Percentiles rank a stretch among this genome's conserved stretches.
These are phyloP conservation scores for Linderina pennispora DNA, from an alignment of 192 early-diverging fungal genomes.

Conservation along the genomic window DNA sequence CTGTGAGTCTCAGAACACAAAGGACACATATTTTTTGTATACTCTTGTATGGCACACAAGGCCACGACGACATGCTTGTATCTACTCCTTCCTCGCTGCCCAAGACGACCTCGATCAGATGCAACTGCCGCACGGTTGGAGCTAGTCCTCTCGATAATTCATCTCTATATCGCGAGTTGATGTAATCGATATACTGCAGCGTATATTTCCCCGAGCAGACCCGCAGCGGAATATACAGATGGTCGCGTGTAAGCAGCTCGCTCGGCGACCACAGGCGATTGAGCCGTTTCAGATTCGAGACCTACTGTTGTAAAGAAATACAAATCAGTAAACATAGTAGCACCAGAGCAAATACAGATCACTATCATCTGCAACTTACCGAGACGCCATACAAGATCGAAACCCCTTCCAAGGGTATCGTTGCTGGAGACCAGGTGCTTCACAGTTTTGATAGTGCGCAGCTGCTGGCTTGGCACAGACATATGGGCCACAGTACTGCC, in stretches of 20 bases:
- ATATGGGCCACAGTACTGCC: too few relatives aligned
- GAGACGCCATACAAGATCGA: conserved; percentile 31
- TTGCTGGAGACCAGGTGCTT: conserved; percentile 9
- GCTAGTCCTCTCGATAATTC: background rate
- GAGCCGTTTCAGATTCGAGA: conserved; percentile 35
- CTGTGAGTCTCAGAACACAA: too few relatives aligned
- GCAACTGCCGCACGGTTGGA: conserved; percentile 4
- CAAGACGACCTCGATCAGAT: conserved; percentile 31
- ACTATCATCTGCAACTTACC: too few relatives aligned
- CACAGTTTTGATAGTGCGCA: conserved; percentile 39
- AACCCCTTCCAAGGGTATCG: conserved; percentile 31
- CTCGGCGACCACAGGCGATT: conserved; percentile 40
- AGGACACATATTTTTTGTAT: conserved; percentile 22
- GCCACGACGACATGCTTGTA: conserved; percentile 19
- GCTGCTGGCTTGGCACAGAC: background rate
- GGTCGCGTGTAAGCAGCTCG: conserved; percentile 27
- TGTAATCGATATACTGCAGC: conserved; percentile 17
- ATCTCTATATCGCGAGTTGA: conserved; percentile 7
- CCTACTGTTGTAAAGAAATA: too few relatives aligned
- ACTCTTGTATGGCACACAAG: conserved; percentile 24
- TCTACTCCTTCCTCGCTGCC: too few relatives aligned
- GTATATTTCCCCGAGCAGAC: conserved; percentile 28
- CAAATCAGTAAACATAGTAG: background rate
- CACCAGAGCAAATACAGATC: background rate
- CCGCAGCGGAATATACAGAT: conserved; percentile 39